These are phyloP conservation scores for Ochromonadaceae sp. DNA, from an alignment of 352 stramenopile genomes.

Conservation along the genomic window DNA sequence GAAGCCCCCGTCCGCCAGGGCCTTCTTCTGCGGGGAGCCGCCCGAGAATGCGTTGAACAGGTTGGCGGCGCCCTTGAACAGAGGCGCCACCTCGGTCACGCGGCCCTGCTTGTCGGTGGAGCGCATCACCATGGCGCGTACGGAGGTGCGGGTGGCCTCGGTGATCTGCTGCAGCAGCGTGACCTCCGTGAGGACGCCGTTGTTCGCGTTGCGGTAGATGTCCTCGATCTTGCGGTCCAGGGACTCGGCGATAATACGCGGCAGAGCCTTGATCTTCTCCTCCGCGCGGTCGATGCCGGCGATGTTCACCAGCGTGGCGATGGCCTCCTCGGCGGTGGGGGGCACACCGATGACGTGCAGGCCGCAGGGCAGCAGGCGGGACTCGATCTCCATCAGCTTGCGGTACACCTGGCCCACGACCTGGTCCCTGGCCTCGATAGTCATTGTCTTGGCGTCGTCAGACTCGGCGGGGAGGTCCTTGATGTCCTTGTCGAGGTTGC, in stretches of 20 bases:
- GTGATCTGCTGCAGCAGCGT: slow-evolving; percentile 48
- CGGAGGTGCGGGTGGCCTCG: slow-evolving; percentile 43
- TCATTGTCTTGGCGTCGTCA: slow-evolving; percentile 30
- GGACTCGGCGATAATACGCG: slow-evolving; percentile 51
- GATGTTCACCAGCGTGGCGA: slow-evolving; percentile 67
- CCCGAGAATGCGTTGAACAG: slow-evolving; percentile 21
- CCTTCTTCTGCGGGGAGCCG: slow-evolving; percentile 43
- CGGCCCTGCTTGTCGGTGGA: slow-evolving; percentile 51
- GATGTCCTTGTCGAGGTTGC: slow-evolving; percentile 62
- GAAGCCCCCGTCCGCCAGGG: slow-evolving; percentile 53
- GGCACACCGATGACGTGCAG: slow-evolving; percentile 62
- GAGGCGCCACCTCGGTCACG: slow-evolving; percentile 48
- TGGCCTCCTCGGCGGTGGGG: slow-evolving; percentile 53
- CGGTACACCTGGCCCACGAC: slow-evolving; percentile 56
- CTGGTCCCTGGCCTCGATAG: slow-evolving; percentile 37
- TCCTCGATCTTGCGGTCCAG: slow-evolving; percentile 57
- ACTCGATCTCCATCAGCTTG: slow-evolving; percentile 68
- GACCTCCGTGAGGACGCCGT: slow-evolving; percentile 51
- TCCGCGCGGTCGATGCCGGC: slow-evolving; percentile 51
- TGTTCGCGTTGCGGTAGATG: slow-evolving; percentile 55
- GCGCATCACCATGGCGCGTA: slow-evolving; percentile 47
- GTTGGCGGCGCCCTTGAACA: slow-evolving; percentile 14
- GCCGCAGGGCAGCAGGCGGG: slow-evolving; percentile 55
- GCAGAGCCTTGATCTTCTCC: slow-evolving; percentile 56
- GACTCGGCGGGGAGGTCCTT: slow-evolving; percentile 29